phyloP scores from a whole-genome alignment of 768 basidiomycete species.

The Inosperma sp. region DNA sequence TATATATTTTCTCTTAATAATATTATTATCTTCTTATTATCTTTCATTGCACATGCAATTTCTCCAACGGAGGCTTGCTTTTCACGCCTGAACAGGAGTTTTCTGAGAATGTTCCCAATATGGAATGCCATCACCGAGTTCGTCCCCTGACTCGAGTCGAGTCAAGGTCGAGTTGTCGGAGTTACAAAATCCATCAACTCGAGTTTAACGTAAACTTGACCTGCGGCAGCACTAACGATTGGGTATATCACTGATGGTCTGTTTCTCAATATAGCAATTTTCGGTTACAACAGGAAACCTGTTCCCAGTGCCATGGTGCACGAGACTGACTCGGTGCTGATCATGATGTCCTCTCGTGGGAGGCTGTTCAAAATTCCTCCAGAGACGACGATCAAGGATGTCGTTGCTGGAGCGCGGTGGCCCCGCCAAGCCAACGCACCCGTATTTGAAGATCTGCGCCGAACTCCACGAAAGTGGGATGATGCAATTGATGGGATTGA shows the following conservation, averaged over 20 bases:
- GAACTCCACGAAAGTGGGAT: neutral
- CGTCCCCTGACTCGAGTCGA: too few relatives aligned
- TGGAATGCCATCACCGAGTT: too few relatives aligned
- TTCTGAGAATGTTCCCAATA: too few relatives aligned
- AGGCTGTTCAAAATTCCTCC: neutral
- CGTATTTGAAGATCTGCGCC: slow-evolving; percentile 1
- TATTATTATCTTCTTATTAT: too few relatives aligned
- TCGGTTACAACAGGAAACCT: neutral
- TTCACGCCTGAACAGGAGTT: too few relatives aligned
- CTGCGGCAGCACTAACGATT: too few relatives aligned
- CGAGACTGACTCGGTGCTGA: neutral
- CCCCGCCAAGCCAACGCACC: neutral
- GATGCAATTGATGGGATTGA: slow-evolving; percentile 4
- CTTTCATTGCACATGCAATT: too few relatives aligned
- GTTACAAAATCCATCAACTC: too few relatives aligned
- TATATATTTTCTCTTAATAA: too few relatives aligned
- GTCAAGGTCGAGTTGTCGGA: too few relatives aligned
- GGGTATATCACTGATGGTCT: neutral
- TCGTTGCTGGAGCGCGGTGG: slow-evolving; percentile 3
- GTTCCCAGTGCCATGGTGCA: neutral
- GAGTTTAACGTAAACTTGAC: too few relatives aligned
- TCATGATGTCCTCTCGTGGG: neutral
- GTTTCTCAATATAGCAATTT: neutral
- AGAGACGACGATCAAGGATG: slow-evolving; percentile 1
- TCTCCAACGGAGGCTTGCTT: too few relatives aligned